Percentiles rank a stretch among this genome's conserved stretches.
These are phyloP conservation scores for Aureobasidium sp. DNA, from an alignment of 2,329 filamentous ascomycete genomes.

Conservation along the genomic window DNA sequence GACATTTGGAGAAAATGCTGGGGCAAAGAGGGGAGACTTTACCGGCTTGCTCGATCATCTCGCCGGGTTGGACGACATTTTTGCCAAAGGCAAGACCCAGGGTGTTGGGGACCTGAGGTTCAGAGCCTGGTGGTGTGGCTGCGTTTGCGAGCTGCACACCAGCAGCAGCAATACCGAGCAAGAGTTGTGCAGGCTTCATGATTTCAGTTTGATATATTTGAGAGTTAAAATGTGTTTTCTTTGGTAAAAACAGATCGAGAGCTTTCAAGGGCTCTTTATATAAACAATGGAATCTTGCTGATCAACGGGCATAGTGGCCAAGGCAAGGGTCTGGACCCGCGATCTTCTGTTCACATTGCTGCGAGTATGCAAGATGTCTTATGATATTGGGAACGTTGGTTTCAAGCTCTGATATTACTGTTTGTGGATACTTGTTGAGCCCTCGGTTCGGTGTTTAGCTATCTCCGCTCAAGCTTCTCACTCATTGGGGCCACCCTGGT, in stretches of 20 bases:
- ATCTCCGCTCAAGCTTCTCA: not conserved
- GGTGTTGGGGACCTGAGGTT: not conserved
- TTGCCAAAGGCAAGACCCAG: not conserved
- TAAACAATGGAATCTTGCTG: not conserved
- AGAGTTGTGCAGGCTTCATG: conserved; percentile 1
- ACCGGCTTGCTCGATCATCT: not conserved
- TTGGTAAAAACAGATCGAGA: not conserved
- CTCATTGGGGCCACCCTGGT: not conserved
- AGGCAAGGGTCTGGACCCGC: too few species aligned
- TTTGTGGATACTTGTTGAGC: not conserved
- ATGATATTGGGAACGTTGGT: too few species aligned
- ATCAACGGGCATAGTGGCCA: not conserved
- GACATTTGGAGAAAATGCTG: too few species aligned
- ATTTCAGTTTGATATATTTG: not conserved
- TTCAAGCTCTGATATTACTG: too few species aligned
- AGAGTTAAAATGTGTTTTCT: not conserved
- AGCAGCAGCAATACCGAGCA: not conserved
- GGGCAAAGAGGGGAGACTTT: not conserved
- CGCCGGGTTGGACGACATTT: not conserved
- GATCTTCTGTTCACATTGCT: too few species aligned
- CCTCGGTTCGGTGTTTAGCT: not conserved
- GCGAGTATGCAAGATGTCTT: too few species aligned
- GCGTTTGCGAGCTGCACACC: not conserved
- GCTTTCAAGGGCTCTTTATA: not conserved
- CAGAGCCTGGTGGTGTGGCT: not conserved